These are phyloP conservation scores for Sugiyamaella neomexicana DNA, from an alignment of 1,139 yeast genomes.

Conservation along the genomic window DNA sequence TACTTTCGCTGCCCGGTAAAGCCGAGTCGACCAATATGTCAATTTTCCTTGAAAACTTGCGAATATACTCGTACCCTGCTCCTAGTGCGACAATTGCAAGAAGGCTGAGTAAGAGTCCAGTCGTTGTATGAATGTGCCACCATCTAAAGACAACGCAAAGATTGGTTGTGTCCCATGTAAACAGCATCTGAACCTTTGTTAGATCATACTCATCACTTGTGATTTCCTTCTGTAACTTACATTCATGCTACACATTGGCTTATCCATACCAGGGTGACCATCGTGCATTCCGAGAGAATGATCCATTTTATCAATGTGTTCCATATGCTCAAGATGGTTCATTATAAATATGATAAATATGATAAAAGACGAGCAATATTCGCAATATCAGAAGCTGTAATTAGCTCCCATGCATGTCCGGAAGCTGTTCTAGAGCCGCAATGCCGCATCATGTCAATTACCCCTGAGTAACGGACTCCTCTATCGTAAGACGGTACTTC, in stretches of 20 bases:
- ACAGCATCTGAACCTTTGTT: constrained; percentile 54
- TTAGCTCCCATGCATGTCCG: background rate
- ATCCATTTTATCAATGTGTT: constrained; percentile 28
- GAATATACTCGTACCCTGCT: constrained; percentile 61
- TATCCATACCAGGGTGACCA: constrained; percentile 20
- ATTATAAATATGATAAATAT: background rate
- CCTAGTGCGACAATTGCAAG: constrained; percentile 52
- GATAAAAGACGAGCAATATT: background rate
- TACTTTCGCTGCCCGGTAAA: constrained; percentile 20
- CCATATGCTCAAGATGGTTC: background rate
- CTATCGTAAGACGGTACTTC: too few species aligned
- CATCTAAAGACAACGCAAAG: constrained; percentile 70
- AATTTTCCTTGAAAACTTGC: constrained; percentile 41
- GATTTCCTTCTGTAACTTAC: constrained; percentile 20
- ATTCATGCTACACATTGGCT: constrained; percentile 61
- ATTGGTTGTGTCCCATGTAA: constrained; percentile 76
- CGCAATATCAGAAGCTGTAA: too few species aligned
- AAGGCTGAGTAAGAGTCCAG: constrained; percentile 55
- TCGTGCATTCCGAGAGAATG: constrained; percentile 21
- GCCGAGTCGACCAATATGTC: constrained; percentile 27
- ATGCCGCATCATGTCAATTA: background rate
- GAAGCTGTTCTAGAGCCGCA: background rate
- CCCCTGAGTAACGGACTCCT: too few species aligned
- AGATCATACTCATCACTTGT: background rate
- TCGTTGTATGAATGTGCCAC: constrained; percentile 70